Percentiles rank a stretch among this genome's conserved stretches.
phyloP scores from a whole-genome alignment of 768 basidiomycete genomes.

The Phanerochaete sordida region DNA sequence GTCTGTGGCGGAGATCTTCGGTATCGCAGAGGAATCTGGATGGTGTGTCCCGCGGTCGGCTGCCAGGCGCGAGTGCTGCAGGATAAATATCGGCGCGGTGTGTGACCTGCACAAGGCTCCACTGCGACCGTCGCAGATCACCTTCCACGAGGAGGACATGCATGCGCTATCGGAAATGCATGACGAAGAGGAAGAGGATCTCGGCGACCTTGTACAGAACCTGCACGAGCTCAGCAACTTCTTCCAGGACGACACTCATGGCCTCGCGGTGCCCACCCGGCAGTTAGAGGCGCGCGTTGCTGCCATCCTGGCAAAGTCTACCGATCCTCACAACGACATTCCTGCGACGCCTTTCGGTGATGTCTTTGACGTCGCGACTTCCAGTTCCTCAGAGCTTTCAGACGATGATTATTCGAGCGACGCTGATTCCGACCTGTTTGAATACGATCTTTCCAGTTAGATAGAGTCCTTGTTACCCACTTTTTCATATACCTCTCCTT shows the following conservation, averaged over 20 bases:
- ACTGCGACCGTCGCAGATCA: conserved; percentile 64
- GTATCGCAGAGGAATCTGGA: conserved; percentile 76
- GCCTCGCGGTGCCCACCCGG: conserved; percentile 22
- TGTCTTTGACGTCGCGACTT: conserved; percentile 57
- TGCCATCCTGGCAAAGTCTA: conserved; percentile 81
- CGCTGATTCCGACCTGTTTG: conserved; percentile 32
- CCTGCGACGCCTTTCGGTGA: conserved; percentile 82
- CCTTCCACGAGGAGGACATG: conserved; percentile 64
- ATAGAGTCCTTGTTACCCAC: neutral
- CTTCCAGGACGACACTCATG: conserved; percentile 49
- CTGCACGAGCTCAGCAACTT: conserved; percentile 72
- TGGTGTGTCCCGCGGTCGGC: conserved; percentile 81
- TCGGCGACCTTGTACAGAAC: conserved; percentile 76
- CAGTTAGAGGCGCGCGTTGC: conserved; percentile 73
- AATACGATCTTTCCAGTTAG: conserved; percentile 22
- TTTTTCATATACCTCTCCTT: neutral
- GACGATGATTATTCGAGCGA: conserved; percentile 17
- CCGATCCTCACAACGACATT: conserved; percentile 46
- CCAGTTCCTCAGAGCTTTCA: conserved; percentile 25
- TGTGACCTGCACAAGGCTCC: conserved; percentile 80
- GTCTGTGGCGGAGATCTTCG: conserved; percentile 70
- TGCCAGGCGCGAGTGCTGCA: conserved; percentile 55
- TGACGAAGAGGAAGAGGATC: conserved; percentile 46
- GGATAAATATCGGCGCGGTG: conserved; percentile 78
- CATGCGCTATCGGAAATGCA: conserved; percentile 15